Base-by-base conservation (phyloP, 2,329 filamentous ascomycete species). In the Blumeriella jaapii region DNA sequence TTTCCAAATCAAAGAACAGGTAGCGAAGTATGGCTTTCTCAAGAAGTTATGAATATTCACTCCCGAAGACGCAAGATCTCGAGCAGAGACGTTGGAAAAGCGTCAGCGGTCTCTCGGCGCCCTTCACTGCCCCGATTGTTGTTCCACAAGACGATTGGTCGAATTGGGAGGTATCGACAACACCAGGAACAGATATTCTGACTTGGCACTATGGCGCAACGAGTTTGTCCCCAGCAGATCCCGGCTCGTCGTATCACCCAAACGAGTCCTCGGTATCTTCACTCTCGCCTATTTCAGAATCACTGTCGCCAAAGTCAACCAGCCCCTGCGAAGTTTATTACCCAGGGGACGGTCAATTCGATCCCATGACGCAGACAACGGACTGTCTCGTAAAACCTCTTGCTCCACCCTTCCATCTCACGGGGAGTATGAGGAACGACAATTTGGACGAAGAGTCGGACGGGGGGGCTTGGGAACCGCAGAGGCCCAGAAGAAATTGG, bases 361-460 rank as follows among this genome's bases (percentile, higher is more conserved):
- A 25, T 22, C 14, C n/a, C n/a, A n/a, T n/a, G n/a, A n/a, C n/a
- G n/a, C n/a, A n/a, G n/a, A n/a, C n/a, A n/a, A n/a, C n/a, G n/a
- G n/a, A n/a, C n/a, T n/a, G n/a, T n/a, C n/a, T n/a, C n/a, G n/a
- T n/a, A n/a, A n/a, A n/a, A n/a, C n/a, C n/a, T n/a, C n/a, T n/a
- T n/a, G n/a, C n/a, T n/a, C n/a, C n/a, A n/a, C n/a, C n/a, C n/a
- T n/a, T n/a, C n/a, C n/a, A n/a, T n/a, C n/a, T n/a, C n/a, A n/a
- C n/a, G n/a, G n/a, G n/a, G n/a, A n/a, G n/a, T n/a, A n/a, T n/a
- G n/a, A n/a, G n/a, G n/a, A n/a, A n/a, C n/a, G n/a, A 29, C 29
- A 26, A 35, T 2, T 29, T 29, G 18, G 33, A 35, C 9, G 33
- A 35, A 23, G 25, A 28, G 11, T 35, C 25, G 13, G 33, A 35